Conservation (phyloP, 2,329 filamentous ascomycete genomes). For the Ophiostoma perfectum region DNA sequence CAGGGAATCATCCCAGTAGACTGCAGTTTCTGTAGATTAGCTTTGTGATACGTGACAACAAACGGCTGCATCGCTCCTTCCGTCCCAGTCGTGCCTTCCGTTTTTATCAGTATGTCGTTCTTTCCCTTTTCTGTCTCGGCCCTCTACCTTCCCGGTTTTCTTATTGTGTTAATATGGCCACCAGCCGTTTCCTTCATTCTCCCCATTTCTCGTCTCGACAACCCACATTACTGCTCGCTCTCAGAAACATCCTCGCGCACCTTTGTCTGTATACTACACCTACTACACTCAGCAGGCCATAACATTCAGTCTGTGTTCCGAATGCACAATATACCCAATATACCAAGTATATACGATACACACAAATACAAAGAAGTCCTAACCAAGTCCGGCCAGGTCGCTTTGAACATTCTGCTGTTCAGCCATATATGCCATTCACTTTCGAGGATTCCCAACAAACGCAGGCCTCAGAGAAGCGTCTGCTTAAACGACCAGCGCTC, state of each 20-base stretch:
- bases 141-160: neutral
- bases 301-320: neutral
- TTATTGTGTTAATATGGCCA: neutral
- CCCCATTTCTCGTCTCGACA: neutral
- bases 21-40: neutral
- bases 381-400: neutral
- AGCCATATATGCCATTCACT: too few species aligned
- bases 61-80: slow-evolving; percentile 8
- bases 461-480: neutral
- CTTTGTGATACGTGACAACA: slow-evolving; percentile 7
- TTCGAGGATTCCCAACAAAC: too few species aligned
- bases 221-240: neutral
- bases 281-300: too few species aligned
- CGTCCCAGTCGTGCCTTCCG: slow-evolving; percentile 11
- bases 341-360: neutral
- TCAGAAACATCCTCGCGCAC: neutral
- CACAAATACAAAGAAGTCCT: neutral
- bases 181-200: neutral
- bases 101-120: neutral
- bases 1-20: neutral
- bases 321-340: neutral
- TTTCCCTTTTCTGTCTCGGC: neutral
- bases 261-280: neutral
- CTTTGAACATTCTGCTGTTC: too few species aligned
- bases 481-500: neutral